Evolutionary conservation across 1,139 yeast species (phyloP), one percentile per base, ranked within the genome.

Genomic region (Yamadazyma mexicana): DNA sequence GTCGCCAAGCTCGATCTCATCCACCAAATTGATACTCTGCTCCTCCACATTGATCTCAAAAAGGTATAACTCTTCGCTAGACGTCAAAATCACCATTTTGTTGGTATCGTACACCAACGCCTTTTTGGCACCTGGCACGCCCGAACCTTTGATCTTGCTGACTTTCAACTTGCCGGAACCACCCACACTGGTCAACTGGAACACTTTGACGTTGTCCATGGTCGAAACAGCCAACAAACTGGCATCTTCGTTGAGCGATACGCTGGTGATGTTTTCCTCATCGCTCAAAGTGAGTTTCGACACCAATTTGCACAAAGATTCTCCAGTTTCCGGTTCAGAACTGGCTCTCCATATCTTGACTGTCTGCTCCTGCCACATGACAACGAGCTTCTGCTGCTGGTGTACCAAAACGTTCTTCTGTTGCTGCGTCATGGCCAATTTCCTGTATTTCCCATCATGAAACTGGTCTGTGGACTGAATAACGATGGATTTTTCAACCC

Each of bases 401-500:
- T 79, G 76, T 15, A 80, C 61, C 2, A 74, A 52, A 5, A 84
- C 73, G 50, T 81, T 82, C 12, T 83, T 74, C 17, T 65, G 65
- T 51, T 82, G 87, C 45, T 83, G 83, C 43, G 81, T 75, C 22
- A 82, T 69, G 25, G 89, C 79, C 33, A 92, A 61, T 62, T 86
- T 89, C 47, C 82, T 73, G 53, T 84, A 83, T 45, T 78, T 79
- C 14, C 94, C 91, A 53, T 81, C 86, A 45, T 82, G 81, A 59
- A 92, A 91, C 46, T 78, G 72, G 29, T 68, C 68, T 28, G 83
- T 66, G 1, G 94, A 78, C 55, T 80, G 86, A 27, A 92, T 73
- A 3, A 87, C 91, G 41, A 92, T 66, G 14, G 83, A 75, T 53
- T 87, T 76, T 60, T 92, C 98, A 15, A 87, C 94, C 47, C 98